These are phyloP conservation scores for Podochytrium sp. DNA, from an alignment of 192 early-diverging fungal genomes.

Conservation along the genomic window DNA sequence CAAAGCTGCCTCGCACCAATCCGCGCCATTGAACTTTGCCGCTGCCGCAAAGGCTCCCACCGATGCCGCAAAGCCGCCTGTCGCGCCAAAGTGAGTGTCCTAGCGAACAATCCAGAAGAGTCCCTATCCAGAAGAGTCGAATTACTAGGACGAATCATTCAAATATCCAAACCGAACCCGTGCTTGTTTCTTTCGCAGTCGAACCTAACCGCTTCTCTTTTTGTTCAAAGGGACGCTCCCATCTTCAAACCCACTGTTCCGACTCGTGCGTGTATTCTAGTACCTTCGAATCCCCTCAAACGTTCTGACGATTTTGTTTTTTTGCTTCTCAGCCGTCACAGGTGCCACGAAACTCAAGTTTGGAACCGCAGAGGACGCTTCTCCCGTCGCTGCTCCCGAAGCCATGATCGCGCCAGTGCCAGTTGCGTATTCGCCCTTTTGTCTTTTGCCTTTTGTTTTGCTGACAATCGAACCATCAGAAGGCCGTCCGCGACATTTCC, in stretches of 20 bases:
- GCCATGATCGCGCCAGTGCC: not conserved
- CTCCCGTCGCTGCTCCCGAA: not conserved
- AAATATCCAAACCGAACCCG: not conserved
- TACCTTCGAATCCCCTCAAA: too few species aligned
- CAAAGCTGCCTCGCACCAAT: not conserved
- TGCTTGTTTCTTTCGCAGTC: not conserved
- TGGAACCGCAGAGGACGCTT: constrained; percentile 2
- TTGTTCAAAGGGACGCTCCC: not conserved
- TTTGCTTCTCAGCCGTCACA: not conserved
- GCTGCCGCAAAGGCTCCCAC: not conserved
- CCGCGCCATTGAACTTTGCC: not conserved
- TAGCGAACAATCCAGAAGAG: not conserved
- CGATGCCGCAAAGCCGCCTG: not conserved
- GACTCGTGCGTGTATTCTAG: too few species aligned
- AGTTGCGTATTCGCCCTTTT: not conserved
- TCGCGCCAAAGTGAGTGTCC: not conserved
- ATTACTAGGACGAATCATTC: not conserved
- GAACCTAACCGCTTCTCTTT: not conserved
- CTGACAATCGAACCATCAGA: too few species aligned
- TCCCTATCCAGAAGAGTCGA: not conserved
- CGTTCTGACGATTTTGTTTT: not conserved
- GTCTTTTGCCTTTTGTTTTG: not conserved
- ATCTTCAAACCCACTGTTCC: constrained; percentile 24
- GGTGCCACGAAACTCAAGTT: constrained; percentile 20
- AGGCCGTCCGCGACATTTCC: too few species aligned